These are phyloP conservation scores for Penicillium sp. DNA, from an alignment of 2,329 filamentous ascomycete species.

Conservation along the genomic window DNA sequence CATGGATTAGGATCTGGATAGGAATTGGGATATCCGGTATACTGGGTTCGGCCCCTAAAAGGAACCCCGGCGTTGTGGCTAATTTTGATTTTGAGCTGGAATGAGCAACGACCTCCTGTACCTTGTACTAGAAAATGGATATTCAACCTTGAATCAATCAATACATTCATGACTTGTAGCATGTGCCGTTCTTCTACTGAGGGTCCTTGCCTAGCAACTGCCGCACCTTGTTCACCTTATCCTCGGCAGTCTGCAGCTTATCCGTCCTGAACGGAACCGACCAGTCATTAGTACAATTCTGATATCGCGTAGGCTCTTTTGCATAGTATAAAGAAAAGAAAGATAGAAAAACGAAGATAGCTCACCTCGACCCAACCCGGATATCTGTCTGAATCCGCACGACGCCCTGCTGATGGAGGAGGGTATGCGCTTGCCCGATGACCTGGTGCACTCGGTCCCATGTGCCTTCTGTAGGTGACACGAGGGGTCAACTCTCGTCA, in stretches of 20 bases:
- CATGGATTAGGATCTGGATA: background rate
- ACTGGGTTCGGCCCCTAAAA: background rate
- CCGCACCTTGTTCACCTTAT: slow-evolving; percentile 67
- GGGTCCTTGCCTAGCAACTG: slow-evolving; percentile 44
- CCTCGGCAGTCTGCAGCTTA: slow-evolving; percentile 73
- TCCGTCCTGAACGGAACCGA: slow-evolving; percentile 59
- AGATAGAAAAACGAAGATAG: slow-evolving; percentile 8
- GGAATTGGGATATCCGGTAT: background rate
- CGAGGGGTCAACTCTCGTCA: background rate
- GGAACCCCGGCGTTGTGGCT: background rate
- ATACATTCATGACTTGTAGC: background rate
- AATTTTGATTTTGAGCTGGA: background rate
- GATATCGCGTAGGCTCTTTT: background rate
- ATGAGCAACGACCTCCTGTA: background rate
- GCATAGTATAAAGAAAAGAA: background rate
- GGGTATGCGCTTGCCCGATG: slow-evolving; percentile 77
- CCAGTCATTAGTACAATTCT: slow-evolving; percentile 10
- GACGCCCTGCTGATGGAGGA: slow-evolving; percentile 72
- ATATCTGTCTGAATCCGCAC: slow-evolving; percentile 84
- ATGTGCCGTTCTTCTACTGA: background rate
- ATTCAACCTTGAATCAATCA: background rate
- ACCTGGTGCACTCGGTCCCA: slow-evolving; percentile 85
- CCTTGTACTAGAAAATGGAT: background rate
- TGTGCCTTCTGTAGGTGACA: slow-evolving; percentile 62
- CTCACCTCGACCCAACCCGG: slow-evolving; percentile 71